Conservation (phyloP, 2,329 filamentous ascomycete species). For the Penicillium sp. region DNA sequence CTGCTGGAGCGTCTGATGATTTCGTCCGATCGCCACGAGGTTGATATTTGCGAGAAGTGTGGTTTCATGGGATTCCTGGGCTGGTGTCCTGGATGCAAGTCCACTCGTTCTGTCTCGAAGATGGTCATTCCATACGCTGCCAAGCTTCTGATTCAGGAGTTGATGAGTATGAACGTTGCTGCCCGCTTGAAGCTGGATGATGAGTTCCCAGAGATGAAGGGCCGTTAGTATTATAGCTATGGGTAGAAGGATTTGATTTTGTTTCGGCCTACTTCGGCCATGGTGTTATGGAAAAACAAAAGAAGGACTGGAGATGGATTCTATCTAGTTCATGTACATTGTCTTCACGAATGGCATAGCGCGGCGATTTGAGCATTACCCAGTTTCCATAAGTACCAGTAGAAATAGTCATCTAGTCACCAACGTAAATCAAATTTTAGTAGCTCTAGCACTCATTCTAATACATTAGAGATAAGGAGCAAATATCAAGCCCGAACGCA, state of each 20-base stretch:
- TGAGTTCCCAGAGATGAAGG: conserved; percentile 70
- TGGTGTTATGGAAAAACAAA: conserved; percentile 13
- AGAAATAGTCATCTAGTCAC: neutral
- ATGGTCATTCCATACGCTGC: conserved; percentile 98
- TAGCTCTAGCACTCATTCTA: neutral
- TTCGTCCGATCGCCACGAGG: conserved; percentile 82
- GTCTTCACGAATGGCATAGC: conserved; percentile 27
- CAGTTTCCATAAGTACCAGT: neutral
- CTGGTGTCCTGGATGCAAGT: conserved; percentile 92
- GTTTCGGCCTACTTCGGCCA: neutral
- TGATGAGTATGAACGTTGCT: conserved; percentile 98
- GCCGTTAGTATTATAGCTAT: conserved; percentile 25
- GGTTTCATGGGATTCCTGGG: conserved; percentile 94
- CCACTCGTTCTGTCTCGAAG: conserved; percentile 77
- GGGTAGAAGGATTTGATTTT: neutral
- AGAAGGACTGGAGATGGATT: conserved; percentile 3
- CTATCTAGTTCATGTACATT: conserved; percentile 14
- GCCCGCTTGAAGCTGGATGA: conserved; percentile 88
- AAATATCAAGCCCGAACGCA: neutral
- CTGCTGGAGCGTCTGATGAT: conserved; percentile 93
- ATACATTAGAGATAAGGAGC: conserved; percentile 1
- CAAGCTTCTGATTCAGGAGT: conserved; percentile 91
- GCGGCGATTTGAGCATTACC: conserved; percentile 24
- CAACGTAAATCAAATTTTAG: neutral
- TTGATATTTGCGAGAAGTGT: conserved; percentile 92